Base-by-base conservation (phyloP, 2,329 filamentous ascomycete genomes). In the Fonsecaea erecta region DNA sequence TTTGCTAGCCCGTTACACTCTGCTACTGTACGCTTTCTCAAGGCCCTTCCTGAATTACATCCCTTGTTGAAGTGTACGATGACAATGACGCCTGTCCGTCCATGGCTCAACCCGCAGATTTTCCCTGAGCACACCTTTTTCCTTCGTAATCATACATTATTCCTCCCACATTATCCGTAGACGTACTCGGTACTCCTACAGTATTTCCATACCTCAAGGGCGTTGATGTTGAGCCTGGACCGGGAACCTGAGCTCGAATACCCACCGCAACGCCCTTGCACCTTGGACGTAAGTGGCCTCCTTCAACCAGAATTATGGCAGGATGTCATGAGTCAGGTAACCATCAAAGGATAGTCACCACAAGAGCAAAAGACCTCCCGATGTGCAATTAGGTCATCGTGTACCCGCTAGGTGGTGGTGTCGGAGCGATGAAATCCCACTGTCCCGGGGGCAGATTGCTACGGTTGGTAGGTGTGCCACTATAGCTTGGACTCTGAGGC, bases 401-500 rank as follows among this genome's bases (percentile, higher is more conserved):
- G 51, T 70, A 70, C 52, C 70, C 70, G 30, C 54, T 56, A 6
- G 60, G 52, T 48, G 43, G 43, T 35, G 56, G 56, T 16, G 63
- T 66, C 18, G 70, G 63, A 32, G 68, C 63, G 66, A 71, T 71
- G 35, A 73, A 71, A 52, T 73, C 71, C 71, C 71, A 73, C 21
- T 73, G 70, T 28, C 71, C 71, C 2, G 71, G 71, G 43, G 71
- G 71, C 35, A 73, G 64, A 54, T 65, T 70, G 52, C 64, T 64
- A 48, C 68, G 58, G 14, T 53, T 60, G 46, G 9, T 48, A 18
- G 43, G 18, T 24, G 57, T 43, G n/a, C 61, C 58, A 52, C 32
- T 63, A 46, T 67, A 69, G n/a, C 58, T 57, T 11, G 62, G 51
- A 37, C 46, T 52, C 9, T 51, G 32, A 7, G 37, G 55, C 26